phyloP scores from a whole-genome alignment of 1,139 yeast genomes.

The Yamadazyma mexicana region DNA sequence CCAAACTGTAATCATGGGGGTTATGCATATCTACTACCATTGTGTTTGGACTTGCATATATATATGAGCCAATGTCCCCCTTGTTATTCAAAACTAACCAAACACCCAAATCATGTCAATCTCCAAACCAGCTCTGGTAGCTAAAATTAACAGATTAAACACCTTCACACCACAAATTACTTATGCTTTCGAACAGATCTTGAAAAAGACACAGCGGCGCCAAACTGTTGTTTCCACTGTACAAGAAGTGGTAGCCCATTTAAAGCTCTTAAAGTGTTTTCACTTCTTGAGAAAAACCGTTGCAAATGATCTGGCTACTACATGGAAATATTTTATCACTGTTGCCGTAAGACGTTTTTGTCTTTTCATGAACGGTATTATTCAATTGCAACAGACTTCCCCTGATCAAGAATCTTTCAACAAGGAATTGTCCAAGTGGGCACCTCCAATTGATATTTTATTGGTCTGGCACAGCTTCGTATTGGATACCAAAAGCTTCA shows the following conservation, averaged over 20 bases:
- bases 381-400: conserved; percentile 2
- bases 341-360: conserved; percentile 32
- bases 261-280: conserved; percentile 32
- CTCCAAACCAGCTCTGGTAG: conserved; percentile 2
- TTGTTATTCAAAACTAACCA: no score
- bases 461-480: conserved; percentile 40
- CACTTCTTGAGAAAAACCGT: conserved; percentile 21
- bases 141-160: neutral
- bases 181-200: neutral
- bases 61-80: neutral
- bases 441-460: conserved; percentile 37
- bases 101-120: no score
- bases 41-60: no score
- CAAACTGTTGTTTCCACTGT: conserved; percentile 9
- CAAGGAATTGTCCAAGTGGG: conserved; percentile 6
- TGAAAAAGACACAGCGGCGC: neutral
- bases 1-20: no score
- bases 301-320: conserved; percentile 9
- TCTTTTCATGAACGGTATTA: conserved; percentile 24
- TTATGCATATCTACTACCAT: no score
- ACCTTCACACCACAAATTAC: neutral
- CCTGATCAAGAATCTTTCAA: conserved; percentile 3
- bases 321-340: conserved; percentile 32
- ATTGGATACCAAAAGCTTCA: conserved; percentile 20
- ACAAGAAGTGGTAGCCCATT: conserved; percentile 29